Evolutionary conservation across 768 basidiomycete genomes (phyloP).

Genomic region (Podaxis mareebaensis): DNA sequence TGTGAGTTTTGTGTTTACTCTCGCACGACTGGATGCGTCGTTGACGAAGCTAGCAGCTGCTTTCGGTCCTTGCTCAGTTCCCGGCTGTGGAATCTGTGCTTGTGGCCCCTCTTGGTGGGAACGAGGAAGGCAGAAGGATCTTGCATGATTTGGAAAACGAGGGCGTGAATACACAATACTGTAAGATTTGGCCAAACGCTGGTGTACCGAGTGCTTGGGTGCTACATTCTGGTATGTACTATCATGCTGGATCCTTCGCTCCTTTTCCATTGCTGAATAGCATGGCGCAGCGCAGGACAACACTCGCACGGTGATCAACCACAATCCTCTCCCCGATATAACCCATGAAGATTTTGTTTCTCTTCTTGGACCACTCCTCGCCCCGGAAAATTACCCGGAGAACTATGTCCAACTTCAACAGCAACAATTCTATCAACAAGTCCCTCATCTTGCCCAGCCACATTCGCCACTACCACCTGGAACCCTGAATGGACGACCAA

Average conservation of each 20-base stretch:
- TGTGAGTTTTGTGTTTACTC: slow-evolving; percentile 24
- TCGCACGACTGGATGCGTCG: not conserved
- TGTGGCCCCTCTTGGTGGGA: slow-evolving; percentile 73
- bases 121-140: slow-evolving; percentile 65
- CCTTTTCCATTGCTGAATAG: slow-evolving; percentile 8
- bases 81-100: slow-evolving; percentile 63
- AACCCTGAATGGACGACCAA: slow-evolving; percentile 13
- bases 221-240: slow-evolving; percentile 60
- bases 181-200: slow-evolving; percentile 70
- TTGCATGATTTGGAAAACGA: slow-evolving; percentile 63
- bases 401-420: slow-evolving; percentile 28
- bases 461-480: slow-evolving; percentile 32
- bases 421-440: slow-evolving; percentile 30
- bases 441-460: slow-evolving; percentile 35
- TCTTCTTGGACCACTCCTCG: slow-evolving; percentile 76
- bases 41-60: slow-evolving; percentile 37
- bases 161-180: slow-evolving; percentile 70
- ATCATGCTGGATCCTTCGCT: slow-evolving; percentile 1
- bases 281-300: slow-evolving; percentile 49
- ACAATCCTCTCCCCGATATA: slow-evolving; percentile 85
- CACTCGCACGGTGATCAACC: slow-evolving; percentile 74
- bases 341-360: slow-evolving; percentile 87
- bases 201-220: slow-evolving; percentile 85
- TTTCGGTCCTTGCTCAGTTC: slow-evolving; percentile 75
- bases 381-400: slow-evolving; percentile 74